These are phyloP conservation scores for Endocarpon pusillum DNA, from an alignment of 495 filamentous ascomycete species.

Conservation along the genomic window DNA sequence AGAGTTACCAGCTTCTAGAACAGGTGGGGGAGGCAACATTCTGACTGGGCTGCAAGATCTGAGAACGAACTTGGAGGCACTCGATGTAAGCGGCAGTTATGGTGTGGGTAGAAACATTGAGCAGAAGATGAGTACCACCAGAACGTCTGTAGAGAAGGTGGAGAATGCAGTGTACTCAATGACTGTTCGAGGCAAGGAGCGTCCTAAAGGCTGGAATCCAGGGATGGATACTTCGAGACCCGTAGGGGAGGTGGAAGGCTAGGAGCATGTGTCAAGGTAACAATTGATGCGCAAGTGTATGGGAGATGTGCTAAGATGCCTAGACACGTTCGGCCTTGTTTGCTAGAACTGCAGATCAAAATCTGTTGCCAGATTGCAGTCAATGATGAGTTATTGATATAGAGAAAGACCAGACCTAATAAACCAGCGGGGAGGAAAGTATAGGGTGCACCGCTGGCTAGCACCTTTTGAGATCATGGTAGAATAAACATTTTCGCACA, in stretches of 20 bases:
- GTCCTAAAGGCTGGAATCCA: constrained; percentile 84
- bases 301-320: too few species aligned
- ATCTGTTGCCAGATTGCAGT: too few species aligned
- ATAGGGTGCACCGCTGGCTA: too few species aligned
- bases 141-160: constrained; percentile 78
- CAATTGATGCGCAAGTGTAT: too few species aligned
- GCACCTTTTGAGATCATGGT: too few species aligned
- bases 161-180: constrained; percentile 79
- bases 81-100: constrained; percentile 29
- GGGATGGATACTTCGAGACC: constrained; percentile 38
- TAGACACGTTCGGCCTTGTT: too few species aligned
- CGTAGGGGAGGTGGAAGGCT: constrained; percentile 25
- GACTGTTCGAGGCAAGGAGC: constrained; percentile 67
- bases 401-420: too few species aligned
- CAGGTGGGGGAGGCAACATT: background rate
- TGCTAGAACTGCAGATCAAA: too few species aligned
- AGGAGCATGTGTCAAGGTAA: too few species aligned
- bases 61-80: constrained; percentile 51
- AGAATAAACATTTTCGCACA: too few species aligned
- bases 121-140: constrained; percentile 80
- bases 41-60: constrained; percentile 52
- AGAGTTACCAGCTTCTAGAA: constrained; percentile 24
- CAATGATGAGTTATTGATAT: too few species aligned
- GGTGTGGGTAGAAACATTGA: constrained; percentile 42
- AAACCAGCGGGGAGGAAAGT: too few species aligned